Evolutionary conservation across 768 basidiomycete species (phyloP), one percentile per base, ranked within the genome.

Genomic region (Saitozyma sp.): DNA sequence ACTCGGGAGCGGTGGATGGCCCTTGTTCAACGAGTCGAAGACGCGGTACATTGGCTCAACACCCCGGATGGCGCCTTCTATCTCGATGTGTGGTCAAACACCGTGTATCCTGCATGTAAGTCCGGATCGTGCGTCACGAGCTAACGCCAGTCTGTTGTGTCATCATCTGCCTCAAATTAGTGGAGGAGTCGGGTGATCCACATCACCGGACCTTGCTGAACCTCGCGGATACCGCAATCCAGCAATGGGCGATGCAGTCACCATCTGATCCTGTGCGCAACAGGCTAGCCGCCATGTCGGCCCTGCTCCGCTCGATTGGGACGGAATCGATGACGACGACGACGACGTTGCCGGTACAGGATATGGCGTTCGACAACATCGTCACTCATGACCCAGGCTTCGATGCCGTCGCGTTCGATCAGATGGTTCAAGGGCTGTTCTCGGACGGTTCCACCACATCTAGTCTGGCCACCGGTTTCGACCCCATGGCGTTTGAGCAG

Each of bases 81-180:
- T 43, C 46, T 69, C 9, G 67, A 69, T 50, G 55, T 65, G 7
- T 69, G 63, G 67, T 54, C 63, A 1, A 63, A 46, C 13, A 58
- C 56, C 8, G 51, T 60, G 10, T 69, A 69, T 50, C 49, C 67
- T 14, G 54, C 59, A n/a, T 43, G 67, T 65, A 48, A 62, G 67
- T 54, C 45, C 16, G 1, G 29, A 5, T 29, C 29, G 29, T 29
- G 29, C 29, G 29, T 29, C 29, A 29, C 29, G 29, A 29, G 29
- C 29, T 29, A 2, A 29, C 29, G 2, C 29, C 40, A 64, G 58
- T 64, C 48, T 59, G 58, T 38, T 64, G 63, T 40, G 63, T 59
- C 8, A 59, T 64, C 13, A 56, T 64, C 29, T 29, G 29, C 29
- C 29, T 29, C 29, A 56, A 54, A 61, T 45, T 42, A 13, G 54